Base-by-base conservation (phyloP, 352 stramenopile species). In the Globisporangium mamillatum region DNA sequence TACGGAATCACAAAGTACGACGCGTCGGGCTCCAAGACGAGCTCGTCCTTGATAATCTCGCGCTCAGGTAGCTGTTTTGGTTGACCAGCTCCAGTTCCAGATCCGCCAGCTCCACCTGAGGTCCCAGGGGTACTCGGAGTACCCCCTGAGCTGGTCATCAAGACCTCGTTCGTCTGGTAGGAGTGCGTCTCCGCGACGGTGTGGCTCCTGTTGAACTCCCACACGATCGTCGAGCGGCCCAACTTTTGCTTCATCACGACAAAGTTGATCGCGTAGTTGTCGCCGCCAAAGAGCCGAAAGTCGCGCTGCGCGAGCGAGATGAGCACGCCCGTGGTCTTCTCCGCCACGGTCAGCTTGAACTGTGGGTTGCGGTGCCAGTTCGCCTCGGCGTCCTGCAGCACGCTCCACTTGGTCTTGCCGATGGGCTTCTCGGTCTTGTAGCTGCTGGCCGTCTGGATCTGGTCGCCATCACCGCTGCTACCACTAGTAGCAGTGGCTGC, bases 341-440 rank as follows among this genome's bases (percentile, higher is more conserved):
- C 75, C 2, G 38, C 8, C 0, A 91, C 77, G 0, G 73, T 77
- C 22, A 97, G 63, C 36, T 86, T 89, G 69, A 92, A 97, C 75
- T 98, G 91, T 9, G 90, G 92, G 66, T 98, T 98, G 44, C 93
- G 92, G 73, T 97, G 91, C 92, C 92, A 98, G 53, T 87, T 92
- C 7, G 89, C 74, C 56, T 98, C 91, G 8, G 76, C 81, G 64
- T 97, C 91, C 2, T 62, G 61, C 32, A 89, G 63, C 36, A 91
- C 81, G 22, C 56, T 74, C 84, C 86, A 94, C 50, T 86, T 81
- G n/a, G 81, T 92, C 52, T 84, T 82, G 14, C 75, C 74, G 58
- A 92, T 86, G 18, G 70, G 38, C 4, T 52, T 72, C 36, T 90
- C 84, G 63, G 69, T 34, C 3, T 52, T 72, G 36, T 90, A 81